Conservation (phyloP, 305 asterid species). For the Caryopteris hybrid region DNA sequence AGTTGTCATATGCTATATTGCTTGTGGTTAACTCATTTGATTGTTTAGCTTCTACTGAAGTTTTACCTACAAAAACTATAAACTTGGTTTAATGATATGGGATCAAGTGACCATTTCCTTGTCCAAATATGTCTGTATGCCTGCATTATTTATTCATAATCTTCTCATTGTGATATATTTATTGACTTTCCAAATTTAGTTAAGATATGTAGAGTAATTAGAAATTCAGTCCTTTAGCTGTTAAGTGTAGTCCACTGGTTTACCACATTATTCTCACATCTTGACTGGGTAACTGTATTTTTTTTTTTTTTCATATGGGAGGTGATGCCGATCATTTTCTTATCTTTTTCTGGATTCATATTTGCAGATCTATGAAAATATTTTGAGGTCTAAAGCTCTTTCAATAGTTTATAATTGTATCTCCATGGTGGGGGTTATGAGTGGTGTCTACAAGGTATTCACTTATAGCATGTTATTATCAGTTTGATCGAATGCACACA, state of each 20-base stretch:
- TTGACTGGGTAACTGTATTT: slow-evolving; percentile 2
- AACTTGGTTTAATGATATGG: slow-evolving; percentile 13
- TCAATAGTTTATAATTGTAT: slow-evolving; percentile 77
- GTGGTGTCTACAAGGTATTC: slow-evolving; percentile 87
- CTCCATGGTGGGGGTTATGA: slow-evolving; percentile 81
- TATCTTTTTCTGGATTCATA: slow-evolving; percentile 21
- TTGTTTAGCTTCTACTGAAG: slow-evolving; percentile 2
- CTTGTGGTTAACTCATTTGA: neutral
- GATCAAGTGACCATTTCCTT: neutral
- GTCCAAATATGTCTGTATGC: neutral
- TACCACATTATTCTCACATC: neutral
- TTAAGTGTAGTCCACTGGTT: neutral
- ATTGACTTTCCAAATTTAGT: neutral
- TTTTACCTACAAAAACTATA: neutral
- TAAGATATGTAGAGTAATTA: neutral
- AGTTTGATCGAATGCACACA: slow-evolving; percentile 7
- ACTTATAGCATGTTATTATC: slow-evolving; percentile 14
- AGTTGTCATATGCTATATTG: neutral
- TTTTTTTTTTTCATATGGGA: neutral
- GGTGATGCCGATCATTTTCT: slow-evolving; percentile 8
- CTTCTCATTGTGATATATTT: slow-evolving; percentile 1
- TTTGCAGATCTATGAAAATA: slow-evolving; percentile 61
- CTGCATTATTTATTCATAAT: neutral
- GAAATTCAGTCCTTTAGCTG: neutral
- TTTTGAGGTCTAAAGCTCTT: slow-evolving; percentile 73